A percentile compares a stretch with the other conserved stretches of the same genome.
phyloP scores from a whole-genome alignment of 768 basidiomycete species.

The Pseudohyphozyma bogoriensis region DNA sequence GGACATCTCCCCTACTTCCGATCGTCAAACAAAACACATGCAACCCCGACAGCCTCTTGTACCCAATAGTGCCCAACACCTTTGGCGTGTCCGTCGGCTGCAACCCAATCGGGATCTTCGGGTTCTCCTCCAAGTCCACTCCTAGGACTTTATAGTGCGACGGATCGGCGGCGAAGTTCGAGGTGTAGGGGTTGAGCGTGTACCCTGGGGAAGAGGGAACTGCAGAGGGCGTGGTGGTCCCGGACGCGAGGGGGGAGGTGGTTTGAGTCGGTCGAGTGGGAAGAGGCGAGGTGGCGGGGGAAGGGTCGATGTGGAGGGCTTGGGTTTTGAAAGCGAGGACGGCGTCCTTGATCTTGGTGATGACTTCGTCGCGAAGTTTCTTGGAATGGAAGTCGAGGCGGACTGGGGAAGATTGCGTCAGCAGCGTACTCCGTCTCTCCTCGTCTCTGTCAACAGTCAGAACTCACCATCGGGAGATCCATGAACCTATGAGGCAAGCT shows the following conservation, averaged over 20 bases:
- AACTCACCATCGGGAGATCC: neutral
- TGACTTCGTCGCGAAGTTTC: constrained; percentile 1
- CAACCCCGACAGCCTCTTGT: neutral
- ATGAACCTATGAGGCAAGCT: neutral
- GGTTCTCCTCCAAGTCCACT: neutral
- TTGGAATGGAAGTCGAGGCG: constrained; percentile 1
- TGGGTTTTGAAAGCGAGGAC: neutral
- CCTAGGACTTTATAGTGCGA: neutral
- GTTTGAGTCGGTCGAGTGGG: too few species aligned
- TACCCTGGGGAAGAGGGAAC: neutral
- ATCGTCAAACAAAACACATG: constrained; percentile 2
- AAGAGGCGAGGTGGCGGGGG: neutral
- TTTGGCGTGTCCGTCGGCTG: neutral
- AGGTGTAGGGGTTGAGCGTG: neutral
- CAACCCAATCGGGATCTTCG: neutral
- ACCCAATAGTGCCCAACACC: neutral
- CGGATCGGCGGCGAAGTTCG: neutral
- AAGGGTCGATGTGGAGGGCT: neutral
- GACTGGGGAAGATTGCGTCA: neutral
- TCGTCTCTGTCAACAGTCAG: neutral
- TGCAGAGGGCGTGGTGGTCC: neutral
- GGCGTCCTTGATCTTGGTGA: neutral
- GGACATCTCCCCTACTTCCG: constrained; percentile 90
- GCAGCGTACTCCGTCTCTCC: neutral
- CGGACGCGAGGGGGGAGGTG: neutral